Conservation (phyloP, 2,329 filamentous ascomycete species). For the Exserohilum rostratum region DNA sequence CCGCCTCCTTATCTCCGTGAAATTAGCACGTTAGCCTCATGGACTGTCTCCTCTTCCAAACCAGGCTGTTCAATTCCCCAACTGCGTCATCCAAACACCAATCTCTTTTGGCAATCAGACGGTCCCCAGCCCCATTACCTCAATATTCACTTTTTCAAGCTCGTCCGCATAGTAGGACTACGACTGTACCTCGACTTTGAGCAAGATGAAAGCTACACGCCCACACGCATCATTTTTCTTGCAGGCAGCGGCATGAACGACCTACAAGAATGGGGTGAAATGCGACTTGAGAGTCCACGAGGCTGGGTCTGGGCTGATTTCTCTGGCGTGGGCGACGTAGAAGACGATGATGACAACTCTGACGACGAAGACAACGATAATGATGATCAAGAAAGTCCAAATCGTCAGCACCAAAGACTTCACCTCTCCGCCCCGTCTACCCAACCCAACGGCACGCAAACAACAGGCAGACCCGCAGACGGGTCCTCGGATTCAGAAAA, state of each 20-base stretch:
- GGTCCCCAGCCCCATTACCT: conserved; percentile 82
- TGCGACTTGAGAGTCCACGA: conserved; percentile 77
- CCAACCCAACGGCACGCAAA: background rate
- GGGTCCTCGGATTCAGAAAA: conserved; percentile 28
- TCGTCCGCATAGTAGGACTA: conserved; percentile 77
- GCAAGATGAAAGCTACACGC: conserved; percentile 94
- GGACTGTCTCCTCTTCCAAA: conserved; percentile 82
- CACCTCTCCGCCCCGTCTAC: background rate
- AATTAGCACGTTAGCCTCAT: conserved; percentile 82
- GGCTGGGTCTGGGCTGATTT: conserved; percentile 91
- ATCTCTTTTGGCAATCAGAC: conserved; percentile 84
- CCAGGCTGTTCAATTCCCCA: conserved; percentile 79
- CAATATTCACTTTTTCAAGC: conserved; percentile 84
- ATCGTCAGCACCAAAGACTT: background rate
- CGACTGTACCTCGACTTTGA: conserved; percentile 90
- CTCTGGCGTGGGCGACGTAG: conserved; percentile 61
- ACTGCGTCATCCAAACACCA: conserved; percentile 73
- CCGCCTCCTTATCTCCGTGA: conserved; percentile 68
- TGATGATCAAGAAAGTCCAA: conserved; percentile 21
- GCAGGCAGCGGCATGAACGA: conserved; percentile 92
- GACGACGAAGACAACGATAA: conserved; percentile 27
- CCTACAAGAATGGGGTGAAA: conserved; percentile 82
- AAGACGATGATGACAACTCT: conserved; percentile 25
- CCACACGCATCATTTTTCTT: conserved; percentile 86
- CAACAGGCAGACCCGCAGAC: conserved; percentile 2